phyloP scores from a whole-genome alignment of 73 alveolate genomes.

The Symbiodinium pilosum region DNA sequence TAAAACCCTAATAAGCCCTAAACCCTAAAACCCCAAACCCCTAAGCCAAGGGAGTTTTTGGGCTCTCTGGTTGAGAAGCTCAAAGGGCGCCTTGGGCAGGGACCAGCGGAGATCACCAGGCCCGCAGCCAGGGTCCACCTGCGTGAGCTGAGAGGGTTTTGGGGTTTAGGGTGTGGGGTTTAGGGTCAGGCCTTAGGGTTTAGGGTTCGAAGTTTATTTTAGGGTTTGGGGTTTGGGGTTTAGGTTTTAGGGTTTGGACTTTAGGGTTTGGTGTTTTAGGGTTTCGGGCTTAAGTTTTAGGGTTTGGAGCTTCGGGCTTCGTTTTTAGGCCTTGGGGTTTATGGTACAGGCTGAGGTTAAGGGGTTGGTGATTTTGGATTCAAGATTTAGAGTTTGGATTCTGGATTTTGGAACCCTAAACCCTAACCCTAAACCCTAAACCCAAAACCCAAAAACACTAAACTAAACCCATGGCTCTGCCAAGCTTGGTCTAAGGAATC shows the following conservation, averaged over 20 bases:
- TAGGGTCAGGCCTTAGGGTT: background rate
- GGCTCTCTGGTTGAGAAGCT: too few relatives aligned
- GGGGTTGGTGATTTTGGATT: too few relatives aligned
- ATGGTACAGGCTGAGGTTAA: too few relatives aligned
- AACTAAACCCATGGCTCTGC: too few relatives aligned
- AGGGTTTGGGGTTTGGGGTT: background rate
- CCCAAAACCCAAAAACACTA: too few relatives aligned
- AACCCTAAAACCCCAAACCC: background rate
- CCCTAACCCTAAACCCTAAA: too few relatives aligned
- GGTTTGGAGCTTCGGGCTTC: background rate
- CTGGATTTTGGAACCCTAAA: too few relatives aligned
- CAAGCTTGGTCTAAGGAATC: too few relatives aligned
- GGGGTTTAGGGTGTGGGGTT: background rate
- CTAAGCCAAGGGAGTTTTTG: too few relatives aligned
- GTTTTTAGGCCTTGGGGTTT: background rate
- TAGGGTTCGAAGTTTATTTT: background rate
- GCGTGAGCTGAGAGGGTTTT: background rate
- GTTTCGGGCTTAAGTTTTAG: background rate
- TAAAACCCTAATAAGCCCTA: background rate
- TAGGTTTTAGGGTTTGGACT: background rate
- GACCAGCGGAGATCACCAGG: conserved; percentile 1
- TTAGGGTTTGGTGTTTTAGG: background rate
- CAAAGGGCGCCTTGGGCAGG: background rate
- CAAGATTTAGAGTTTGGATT: too few relatives aligned
- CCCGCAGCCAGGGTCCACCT: background rate